Base-by-base conservation (phyloP, 768 basidiomycete genomes). In the Mycena pura region DNA sequence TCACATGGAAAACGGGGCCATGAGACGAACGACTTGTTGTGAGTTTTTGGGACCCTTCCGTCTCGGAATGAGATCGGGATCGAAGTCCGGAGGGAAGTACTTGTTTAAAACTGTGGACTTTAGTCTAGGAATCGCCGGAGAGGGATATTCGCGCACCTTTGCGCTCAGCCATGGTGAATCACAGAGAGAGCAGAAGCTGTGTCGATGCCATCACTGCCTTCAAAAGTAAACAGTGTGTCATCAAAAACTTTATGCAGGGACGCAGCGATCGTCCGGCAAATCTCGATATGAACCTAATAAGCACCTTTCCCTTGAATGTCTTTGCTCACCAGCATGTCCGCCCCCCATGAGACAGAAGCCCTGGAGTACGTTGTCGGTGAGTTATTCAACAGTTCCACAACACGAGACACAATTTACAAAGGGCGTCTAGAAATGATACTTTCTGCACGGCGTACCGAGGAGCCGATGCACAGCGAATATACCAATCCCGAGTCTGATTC, bases 1-100 rank as follows among this genome's bases (percentile, higher is more conserved):
- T 66, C 76, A 90, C 97, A 99, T 99, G 5, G 95, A 96, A 75
- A 99, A 99, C 0, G 97, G 97, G 3, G 97, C 96, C 97, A 99
- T 99, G 47, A 99, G 85, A 82, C 96, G 93, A 60, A 99, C 95
- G 60, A 96, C 92, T 79, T 97, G 95, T 72, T 99, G 97, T 14
- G 92, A 91, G 76, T 96, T 96, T 84, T 92, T 95, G 57, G 93
- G 91, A 63, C 88, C 85, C 74, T 91, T 94, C 70, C 95, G 81
- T 64, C 96, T 85, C 24, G 93, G 93, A 74, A 98, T 98, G 77
- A 97, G 91, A 67, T 92, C 89, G 58, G 96, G 96, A 79, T 98
- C 96, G 76, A 98, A 99, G 77, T 99, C 96, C 78, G 96, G 96
- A 49, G 96, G 96, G 72, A 95, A 95, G 80, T 94, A 95, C 77